These are phyloP conservation scores for Epichloe sylvatica DNA, from an alignment of 2,329 filamentous ascomycete genomes.

Conservation along the genomic window DNA sequence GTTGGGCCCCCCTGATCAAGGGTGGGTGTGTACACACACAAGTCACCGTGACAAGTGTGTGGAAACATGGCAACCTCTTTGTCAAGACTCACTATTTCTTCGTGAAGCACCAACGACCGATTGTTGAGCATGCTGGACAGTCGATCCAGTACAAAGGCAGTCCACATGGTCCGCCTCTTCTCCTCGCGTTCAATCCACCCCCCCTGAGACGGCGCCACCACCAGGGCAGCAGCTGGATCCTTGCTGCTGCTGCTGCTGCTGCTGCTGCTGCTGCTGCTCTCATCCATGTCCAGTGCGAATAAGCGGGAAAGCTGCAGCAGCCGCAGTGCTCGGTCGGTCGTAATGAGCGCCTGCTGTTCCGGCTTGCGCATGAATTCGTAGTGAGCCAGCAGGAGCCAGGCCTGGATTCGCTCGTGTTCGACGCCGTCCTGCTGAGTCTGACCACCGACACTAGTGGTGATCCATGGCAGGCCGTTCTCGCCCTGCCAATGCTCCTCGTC, in stretches of 20 bases:
- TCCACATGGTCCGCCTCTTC: background rate
- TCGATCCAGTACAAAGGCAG: background rate
- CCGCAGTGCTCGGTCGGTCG: background rate
- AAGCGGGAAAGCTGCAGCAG: background rate
- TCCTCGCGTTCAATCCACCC: background rate
- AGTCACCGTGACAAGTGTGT: background rate
- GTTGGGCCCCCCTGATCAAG: too few relatives aligned
- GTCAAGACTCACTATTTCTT: background rate
- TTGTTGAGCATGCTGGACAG: background rate
- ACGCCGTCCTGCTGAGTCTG: background rate
- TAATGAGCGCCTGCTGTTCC: background rate
- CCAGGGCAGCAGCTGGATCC: background rate
- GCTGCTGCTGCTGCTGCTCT: background rate
- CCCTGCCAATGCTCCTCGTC: background rate
- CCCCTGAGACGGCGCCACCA: background rate
- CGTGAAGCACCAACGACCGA: background rate
- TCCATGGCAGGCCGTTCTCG: background rate
- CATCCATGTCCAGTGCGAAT: background rate
- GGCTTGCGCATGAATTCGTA: background rate
- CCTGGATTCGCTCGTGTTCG: background rate
- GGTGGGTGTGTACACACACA: background rate
- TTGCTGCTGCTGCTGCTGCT: background rate
- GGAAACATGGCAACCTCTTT: background rate
- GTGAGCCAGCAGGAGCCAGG: background rate
- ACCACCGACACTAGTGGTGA: background rate